Evolutionary conservation across 805 yeast genomes (phyloP).

Genomic region (Millerozyma miso): DNA sequence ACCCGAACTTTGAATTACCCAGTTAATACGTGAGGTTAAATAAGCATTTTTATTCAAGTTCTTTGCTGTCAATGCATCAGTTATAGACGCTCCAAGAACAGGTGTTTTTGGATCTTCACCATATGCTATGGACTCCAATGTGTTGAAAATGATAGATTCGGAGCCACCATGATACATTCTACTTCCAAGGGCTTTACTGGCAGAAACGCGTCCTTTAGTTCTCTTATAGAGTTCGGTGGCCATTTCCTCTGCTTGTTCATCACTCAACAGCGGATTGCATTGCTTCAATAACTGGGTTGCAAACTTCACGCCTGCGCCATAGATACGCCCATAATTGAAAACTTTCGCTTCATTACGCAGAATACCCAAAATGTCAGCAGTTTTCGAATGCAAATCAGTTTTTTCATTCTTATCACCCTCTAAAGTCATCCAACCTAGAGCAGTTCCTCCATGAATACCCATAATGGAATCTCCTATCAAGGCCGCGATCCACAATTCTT

Average conservation of each 20-base stretch:
- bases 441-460: conserved; percentile 90
- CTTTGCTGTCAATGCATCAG: conserved; percentile 67
- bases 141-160: conserved; percentile 87
- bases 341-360: conserved; percentile 89
- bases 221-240: conserved; percentile 69
- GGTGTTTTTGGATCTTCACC: conserved; percentile 83
- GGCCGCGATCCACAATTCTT: conserved; percentile 97
- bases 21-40: conserved; percentile 86
- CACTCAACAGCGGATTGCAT: conserved; percentile 69
- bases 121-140: conserved; percentile 81
- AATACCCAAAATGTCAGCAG: conserved; percentile 86
- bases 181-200: conserved; percentile 21
- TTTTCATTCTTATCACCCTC: conserved; percentile 92
- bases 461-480: conserved; percentile 89
- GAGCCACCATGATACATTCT: conserved; percentile 79
- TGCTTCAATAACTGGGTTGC: conserved; percentile 81
- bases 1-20: conserved; percentile 98
- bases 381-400: conserved; percentile 92
- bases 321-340: conserved; percentile 94
- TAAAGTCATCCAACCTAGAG: conserved; percentile 98
- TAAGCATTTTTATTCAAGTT: conserved; percentile 64
- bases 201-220: conserved; percentile 66
- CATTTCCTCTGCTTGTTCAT: conserved; percentile 57
- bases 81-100: conserved; percentile 87
- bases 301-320: conserved; percentile 94